Base-by-base conservation (phyloP, 257 asterid genomes). In the Scutellaria barbata region DNA sequence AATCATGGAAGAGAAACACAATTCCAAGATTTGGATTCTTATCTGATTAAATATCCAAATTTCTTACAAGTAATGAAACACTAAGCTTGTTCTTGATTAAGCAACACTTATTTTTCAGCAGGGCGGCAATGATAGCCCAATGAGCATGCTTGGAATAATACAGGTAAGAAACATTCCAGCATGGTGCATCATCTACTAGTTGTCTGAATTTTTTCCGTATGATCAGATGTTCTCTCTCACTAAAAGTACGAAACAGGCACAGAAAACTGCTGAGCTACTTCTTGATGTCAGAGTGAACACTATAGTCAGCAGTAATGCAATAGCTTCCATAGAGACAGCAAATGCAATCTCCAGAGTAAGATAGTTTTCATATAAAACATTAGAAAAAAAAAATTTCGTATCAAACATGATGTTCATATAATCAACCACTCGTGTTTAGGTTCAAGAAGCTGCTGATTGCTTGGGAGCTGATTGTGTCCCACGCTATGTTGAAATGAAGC, bases 391-490 rank as follows among this genome's bases (percentile, higher is more conserved):
- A 30, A 30, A 71, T 22, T 61, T 43, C 20, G 3, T 51, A 42
- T 39, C 14, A 55, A 53, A n/a, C 43, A 42, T 61, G 66, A 68
- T 17, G n/a, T 64, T 65, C 59, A 16, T 73, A 47, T 5, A 14
- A 43, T 41, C 3, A 8, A 35, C 37, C 17, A 25, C 55, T 63
- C 41, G 71, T 16, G 17, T 68, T 42, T 80, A 93, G 97, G 88
- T 94, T 74, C 98, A 89, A 91, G 96, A 90, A 79, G 97, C 98
- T 62, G 98, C 97, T 20, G 94, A 90, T 74, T 88, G 95, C 85
- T 83, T 90, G 66, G 92, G 95, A 33, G 96, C 97, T 25, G 97
- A 93, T 61, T 84, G 91, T 75, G 79, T 83, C 43, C 91, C 96
- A 5, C 92, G 92, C 55, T 81, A 84, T 67, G 90, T 88, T 57